phyloP scores from a whole-genome alignment of 169 alveolate genomes.

The Plasmodium ovale region DNA sequence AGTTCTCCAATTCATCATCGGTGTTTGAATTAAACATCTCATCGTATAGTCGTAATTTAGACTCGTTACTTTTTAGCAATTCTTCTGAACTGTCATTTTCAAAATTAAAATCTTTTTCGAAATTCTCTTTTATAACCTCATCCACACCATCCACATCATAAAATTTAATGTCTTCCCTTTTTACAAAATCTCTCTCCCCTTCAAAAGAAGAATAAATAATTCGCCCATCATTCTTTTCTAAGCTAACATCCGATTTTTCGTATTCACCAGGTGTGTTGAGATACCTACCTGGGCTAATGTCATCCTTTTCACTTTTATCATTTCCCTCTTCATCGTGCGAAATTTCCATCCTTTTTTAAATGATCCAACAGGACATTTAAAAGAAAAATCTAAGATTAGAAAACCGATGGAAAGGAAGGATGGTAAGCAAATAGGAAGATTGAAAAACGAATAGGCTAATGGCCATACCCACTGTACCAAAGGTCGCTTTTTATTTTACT shows the following conservation, averaged over 20 bases:
- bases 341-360: constrained; percentile 38
- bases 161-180: constrained; percentile 31
- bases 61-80: background rate
- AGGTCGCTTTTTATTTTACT: no score
- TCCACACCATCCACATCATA: constrained; percentile 40
- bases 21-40: constrained; percentile 46
- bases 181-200: background rate
- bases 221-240: constrained; percentile 1
- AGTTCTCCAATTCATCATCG: constrained; percentile 59
- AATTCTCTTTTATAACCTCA: constrained; percentile 24
- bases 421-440: no score
- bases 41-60: background rate
- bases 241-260: constrained; percentile 14
- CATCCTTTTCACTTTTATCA: constrained; percentile 30
- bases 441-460: no score
- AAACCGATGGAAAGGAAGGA: constrained; percentile 1
- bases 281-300: constrained; percentile 1
- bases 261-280: background rate
- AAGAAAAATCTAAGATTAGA: constrained; percentile 8
- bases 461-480: no score
- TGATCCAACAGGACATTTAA: background rate
- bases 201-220: background rate
- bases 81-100: constrained; percentile 14
- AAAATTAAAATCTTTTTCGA: constrained; percentile 1
- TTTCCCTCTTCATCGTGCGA: constrained; percentile 22